A percentile compares a stretch with the other conserved stretches of the same genome.
phyloP scores from a whole-genome alignment of 352 stramenopile species.

The Globisporangium lucens region DNA sequence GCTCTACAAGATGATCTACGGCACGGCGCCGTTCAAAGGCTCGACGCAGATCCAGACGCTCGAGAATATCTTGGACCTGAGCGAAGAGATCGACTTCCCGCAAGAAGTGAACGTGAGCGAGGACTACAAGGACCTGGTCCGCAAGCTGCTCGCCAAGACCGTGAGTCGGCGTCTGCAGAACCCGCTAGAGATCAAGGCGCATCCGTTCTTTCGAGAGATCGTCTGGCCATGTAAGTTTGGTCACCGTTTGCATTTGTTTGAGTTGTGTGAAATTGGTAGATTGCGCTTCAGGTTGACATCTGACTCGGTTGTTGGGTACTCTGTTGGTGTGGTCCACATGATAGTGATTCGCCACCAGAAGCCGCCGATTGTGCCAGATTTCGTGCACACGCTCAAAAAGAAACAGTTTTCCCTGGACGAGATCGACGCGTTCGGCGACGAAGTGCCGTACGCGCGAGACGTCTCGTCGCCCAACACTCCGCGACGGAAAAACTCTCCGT shows the following conservation, averaged over 20 bases:
- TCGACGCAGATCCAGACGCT: conserved; percentile 41
- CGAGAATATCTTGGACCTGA: conserved; percentile 46
- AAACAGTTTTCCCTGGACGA: conserved; percentile 21
- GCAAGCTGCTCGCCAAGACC: conserved; percentile 30
- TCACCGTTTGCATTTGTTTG: too few relatives aligned
- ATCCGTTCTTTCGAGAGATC: conserved; percentile 90
- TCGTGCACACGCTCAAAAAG: conserved; percentile 37
- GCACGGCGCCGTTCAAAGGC: conserved; percentile 48
- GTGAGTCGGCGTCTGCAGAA: conserved; percentile 78
- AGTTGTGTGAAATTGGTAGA: too few relatives aligned
- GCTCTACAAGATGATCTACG: conserved; percentile 62
- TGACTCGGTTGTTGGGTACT: neutral
- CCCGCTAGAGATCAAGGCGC: conserved; percentile 88
- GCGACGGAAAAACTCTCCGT: conserved; percentile 3
- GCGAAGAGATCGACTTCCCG: conserved; percentile 46
- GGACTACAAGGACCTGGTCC: conserved; percentile 76
- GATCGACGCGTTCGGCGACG: conserved; percentile 34
- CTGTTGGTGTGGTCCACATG: neutral
- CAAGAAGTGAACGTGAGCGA: conserved; percentile 52
- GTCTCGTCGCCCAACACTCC: conserved; percentile 20
- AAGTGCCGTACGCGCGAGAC: conserved; percentile 34
- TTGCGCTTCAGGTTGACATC: too few relatives aligned
- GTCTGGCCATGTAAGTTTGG: conserved; percentile 81
- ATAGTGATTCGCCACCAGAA: conserved; percentile 47
- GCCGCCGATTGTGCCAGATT: conserved; percentile 35